Conservation (phyloP, 169 alveolate species). For the Plasmodium relictum region DNA sequence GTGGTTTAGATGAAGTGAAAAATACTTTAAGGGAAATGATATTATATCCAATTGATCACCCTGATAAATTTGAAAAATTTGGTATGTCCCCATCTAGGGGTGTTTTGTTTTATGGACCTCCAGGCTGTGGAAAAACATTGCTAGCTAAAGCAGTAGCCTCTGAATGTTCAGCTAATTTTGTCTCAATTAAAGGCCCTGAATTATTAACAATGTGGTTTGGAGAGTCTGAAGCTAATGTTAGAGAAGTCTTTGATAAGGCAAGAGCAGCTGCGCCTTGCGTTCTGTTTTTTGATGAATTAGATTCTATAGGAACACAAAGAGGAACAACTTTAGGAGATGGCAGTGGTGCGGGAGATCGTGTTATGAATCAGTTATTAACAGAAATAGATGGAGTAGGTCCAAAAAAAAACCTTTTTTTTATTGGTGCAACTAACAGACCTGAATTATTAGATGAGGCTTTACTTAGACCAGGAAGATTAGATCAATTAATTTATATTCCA, state of each 20-base stretch:
- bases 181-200: slow-evolving; percentile 99
- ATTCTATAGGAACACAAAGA: slow-evolving; percentile 99
- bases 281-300: slow-evolving; percentile 99
- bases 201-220: slow-evolving; percentile 99
- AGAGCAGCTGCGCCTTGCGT: slow-evolving; percentile 99
- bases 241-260: slow-evolving; percentile 99
- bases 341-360: slow-evolving; percentile 99
- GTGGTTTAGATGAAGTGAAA: slow-evolving; percentile 98
- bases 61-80: slow-evolving; percentile 98
- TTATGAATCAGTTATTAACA: slow-evolving; percentile 98
- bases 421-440: slow-evolving; percentile 99
- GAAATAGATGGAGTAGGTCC: slow-evolving; percentile 99
- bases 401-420: slow-evolving; percentile 99
- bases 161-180: slow-evolving; percentile 99
- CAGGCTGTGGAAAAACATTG: slow-evolving; percentile 99
- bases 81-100: slow-evolving; percentile 99
- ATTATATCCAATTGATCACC: slow-evolving; percentile 96
- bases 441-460: slow-evolving; percentile 99
- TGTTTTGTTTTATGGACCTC: slow-evolving; percentile 99
- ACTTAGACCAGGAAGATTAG: slow-evolving; percentile 99
- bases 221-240: slow-evolving; percentile 99
- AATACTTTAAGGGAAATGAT: slow-evolving; percentile 98
- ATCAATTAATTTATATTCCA: slow-evolving; percentile 99
- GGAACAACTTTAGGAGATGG: slow-evolving; percentile 96
- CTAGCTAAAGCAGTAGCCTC: slow-evolving; percentile 99